Evolutionary conservation across 768 basidiomycete genomes (phyloP), one percentile per base, ranked within the genome.

Genomic region (Gyrodon lividus): DNA sequence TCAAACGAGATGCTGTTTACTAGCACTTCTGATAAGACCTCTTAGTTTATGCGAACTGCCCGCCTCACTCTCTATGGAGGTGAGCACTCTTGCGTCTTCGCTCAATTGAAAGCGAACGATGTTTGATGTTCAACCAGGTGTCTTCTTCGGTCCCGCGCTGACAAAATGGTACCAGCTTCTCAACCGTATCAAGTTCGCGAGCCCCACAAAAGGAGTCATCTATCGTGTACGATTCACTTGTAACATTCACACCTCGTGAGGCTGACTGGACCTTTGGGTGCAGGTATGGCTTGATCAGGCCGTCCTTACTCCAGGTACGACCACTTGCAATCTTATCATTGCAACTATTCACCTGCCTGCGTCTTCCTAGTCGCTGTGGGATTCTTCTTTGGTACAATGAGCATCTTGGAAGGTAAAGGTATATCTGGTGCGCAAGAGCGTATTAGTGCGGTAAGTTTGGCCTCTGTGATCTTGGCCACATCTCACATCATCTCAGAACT

Each of bases 231-330:
- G 83, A 60, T 39, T 10, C 31, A 5, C 31, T 44, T 22, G 2
- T 8, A 6, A n/a, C 44, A 14, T 7, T 30, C 26, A 5, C 19
- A 4, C 6, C 22, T 46, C 34, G 19, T 23, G 37, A 9, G 22
- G 9, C 41, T 54, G 6, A 61, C 7, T 8, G 10, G 22, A 35
- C 34, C 24, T 46, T 30, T 23, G 44, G 46, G 31, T 38, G 43
- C 63, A 87, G 88, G 88, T 91, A 6, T 89, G 79, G 69, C 75
- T 94, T 23, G 93, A 95, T 66, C 93, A 96, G 70, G 79, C 81
- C 5, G 59, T 89, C 12, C 72, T 91, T 42, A 86, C 90, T 1
- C 92, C 93, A 9, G 74, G 85, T 81, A 56, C 54, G 46, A 31
- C 38, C 33, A 10, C 17, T 23, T 16, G 17, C 22, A 0, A 33